phyloP scores from a whole-genome alignment of 75 land plant genomes.

The Picea sitchensis region DNA sequence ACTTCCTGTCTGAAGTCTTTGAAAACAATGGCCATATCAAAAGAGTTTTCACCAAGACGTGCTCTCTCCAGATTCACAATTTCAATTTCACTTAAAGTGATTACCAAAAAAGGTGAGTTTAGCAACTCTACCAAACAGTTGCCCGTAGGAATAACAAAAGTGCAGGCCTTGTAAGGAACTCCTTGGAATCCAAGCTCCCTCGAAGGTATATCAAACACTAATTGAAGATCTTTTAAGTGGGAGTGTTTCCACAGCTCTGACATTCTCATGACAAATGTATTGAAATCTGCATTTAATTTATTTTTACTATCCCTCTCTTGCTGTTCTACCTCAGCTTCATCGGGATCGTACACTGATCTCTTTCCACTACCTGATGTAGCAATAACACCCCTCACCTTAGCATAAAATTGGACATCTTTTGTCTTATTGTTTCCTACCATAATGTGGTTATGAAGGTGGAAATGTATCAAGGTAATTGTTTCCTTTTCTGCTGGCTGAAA shows the following conservation, averaged over 20 bases:
- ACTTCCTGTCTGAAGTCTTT: conserved; percentile 48
- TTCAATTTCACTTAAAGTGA: conserved; percentile 50
- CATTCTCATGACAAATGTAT: conserved; percentile 40
- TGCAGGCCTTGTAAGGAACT: conserved; percentile 39
- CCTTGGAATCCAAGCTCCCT: conserved; percentile 49
- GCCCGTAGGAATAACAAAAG: conserved; percentile 47
- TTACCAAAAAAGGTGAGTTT: conserved; percentile 37
- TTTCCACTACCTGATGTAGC: conserved; percentile 33
- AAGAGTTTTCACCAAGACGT: conserved; percentile 40
- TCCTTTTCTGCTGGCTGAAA: conserved; percentile 57
- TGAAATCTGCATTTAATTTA: conserved; percentile 39
- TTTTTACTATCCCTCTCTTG: conserved; percentile 35
- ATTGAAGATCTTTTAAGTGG: conserved; percentile 27
- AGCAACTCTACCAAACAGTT: conserved; percentile 51
- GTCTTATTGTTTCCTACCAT: conserved; percentile 52
- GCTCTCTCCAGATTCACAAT: conserved; percentile 51
- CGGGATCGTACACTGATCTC: conserved; percentile 28
- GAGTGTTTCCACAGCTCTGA: conserved; percentile 51
- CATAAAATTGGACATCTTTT: conserved; percentile 49
- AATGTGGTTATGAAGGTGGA: conserved; percentile 44
- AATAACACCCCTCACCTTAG: conserved; percentile 44
- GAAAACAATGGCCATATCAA: conserved; percentile 51
- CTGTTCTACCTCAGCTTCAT: conserved; percentile 49
- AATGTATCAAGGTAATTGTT: conserved; percentile 41
- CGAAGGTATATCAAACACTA: conserved; percentile 44